Percentiles rank a stretch among this genome's conserved stretches.
These are phyloP conservation scores for Quercus tomentella DNA, from an alignment of 331 rosid species.

Conservation along the genomic window DNA sequence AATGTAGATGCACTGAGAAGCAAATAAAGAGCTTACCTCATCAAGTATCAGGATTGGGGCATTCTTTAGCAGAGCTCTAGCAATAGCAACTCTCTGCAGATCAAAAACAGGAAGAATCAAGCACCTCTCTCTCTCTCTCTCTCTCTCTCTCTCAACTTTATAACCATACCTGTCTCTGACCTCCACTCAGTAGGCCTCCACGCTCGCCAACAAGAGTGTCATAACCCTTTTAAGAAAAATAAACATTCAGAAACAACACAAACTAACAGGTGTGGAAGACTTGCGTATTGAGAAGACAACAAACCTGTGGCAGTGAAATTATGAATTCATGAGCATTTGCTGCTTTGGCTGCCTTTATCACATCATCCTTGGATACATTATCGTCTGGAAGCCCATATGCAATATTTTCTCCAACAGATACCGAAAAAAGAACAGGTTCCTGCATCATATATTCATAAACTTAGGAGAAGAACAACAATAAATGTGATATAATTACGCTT, in stretches of 20 bases:
- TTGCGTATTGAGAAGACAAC: slow-evolving; percentile 11
- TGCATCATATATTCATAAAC: slow-evolving; percentile 23
- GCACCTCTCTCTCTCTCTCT: not conserved
- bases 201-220: slow-evolving; percentile 97
- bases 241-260: slow-evolving; percentile 11
- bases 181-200: slow-evolving; percentile 92
- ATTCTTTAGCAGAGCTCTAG: slow-evolving; percentile 84
- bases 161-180: slow-evolving; percentile 84
- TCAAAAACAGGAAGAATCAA: slow-evolving; percentile 22
- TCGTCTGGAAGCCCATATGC: slow-evolving; percentile 99
- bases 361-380: slow-evolving; percentile 76
- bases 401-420: slow-evolving; percentile 93
- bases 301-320: slow-evolving; percentile 90
- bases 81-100: slow-evolving; percentile 89
- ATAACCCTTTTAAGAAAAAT: slow-evolving; percentile 58
- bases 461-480: slow-evolving; percentile 3
- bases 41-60: slow-evolving; percentile 89
- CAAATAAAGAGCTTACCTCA: slow-evolving; percentile 50
- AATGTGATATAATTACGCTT: not conserved
- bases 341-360: slow-evolving; percentile 95
- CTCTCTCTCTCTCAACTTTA: not conserved
- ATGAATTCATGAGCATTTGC: slow-evolving; percentile 98
- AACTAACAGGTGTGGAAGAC: slow-evolving; percentile 2
- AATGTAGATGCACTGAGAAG: not conserved
- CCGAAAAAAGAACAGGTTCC: slow-evolving; percentile 97